These are phyloP conservation scores for Nepenthes mirabilis DNA, from an alignment of 148 eudicot genomes.

Conservation along the genomic window DNA sequence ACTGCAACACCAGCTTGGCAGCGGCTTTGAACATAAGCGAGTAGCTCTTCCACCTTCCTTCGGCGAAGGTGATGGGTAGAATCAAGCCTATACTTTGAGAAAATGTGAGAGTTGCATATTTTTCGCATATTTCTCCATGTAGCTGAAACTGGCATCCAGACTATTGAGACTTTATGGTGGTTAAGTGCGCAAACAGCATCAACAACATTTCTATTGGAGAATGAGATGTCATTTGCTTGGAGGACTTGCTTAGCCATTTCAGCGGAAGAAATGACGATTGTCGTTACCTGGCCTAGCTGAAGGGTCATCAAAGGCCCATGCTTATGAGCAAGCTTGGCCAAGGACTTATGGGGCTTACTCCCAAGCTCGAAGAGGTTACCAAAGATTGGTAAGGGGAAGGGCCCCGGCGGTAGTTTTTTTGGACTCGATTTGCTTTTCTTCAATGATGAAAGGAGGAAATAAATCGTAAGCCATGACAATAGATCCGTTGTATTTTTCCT, in stretches of 20 bases:
- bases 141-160: constrained; percentile 12
- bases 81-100: constrained; percentile 19
- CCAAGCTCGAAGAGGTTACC: constrained; percentile 47
- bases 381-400: constrained; percentile 32
- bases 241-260: constrained; percentile 39
- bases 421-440: constrained; percentile 1
- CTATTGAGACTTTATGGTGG: constrained; percentile 17
- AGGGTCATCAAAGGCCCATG: constrained; percentile 38
- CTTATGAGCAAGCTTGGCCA: constrained; percentile 26
- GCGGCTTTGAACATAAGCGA: constrained; percentile 10
- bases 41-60: constrained; percentile 12
- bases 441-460: constrained; percentile 4
- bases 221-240: constrained; percentile 36
- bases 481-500: too few species aligned
- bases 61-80: constrained; percentile 9
- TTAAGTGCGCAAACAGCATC: constrained; percentile 23
- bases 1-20: constrained; percentile 15
- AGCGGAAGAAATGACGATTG: constrained; percentile 36
- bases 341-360: constrained; percentile 29
- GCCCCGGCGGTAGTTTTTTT: constrained; percentile 27
- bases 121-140: constrained; percentile 32
- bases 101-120: constrained; percentile 19
- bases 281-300: constrained; percentile 23
- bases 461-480: too few species aligned
- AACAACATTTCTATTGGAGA: constrained; percentile 21